A percentile compares a stretch with the other conserved stretches of the same genome.
phyloP scores from a whole-genome alignment of 768 basidiomycete species.

The Rhodocollybia butyracea region DNA sequence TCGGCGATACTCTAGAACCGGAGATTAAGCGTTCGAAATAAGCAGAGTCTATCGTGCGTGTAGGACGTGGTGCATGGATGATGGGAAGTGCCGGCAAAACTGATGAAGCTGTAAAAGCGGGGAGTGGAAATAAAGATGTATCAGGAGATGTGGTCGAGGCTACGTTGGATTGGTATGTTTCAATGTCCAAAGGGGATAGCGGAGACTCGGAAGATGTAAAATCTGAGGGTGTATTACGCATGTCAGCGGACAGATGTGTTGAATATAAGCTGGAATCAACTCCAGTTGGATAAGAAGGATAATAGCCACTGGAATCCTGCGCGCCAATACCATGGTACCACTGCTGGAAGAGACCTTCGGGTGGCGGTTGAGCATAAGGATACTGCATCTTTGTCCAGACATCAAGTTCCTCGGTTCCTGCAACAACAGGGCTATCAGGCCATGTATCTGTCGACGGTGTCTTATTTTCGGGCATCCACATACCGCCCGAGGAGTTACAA shows the following conservation, averaged over 20 bases:
- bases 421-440: neutral
- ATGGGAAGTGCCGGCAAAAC: neutral
- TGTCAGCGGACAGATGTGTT: neutral
- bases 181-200: constrained; percentile 6
- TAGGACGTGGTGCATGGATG: constrained; percentile 8
- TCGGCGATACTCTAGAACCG: neutral
- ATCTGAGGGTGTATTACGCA: constrained; percentile 8
- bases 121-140: neutral
- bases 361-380: neutral
- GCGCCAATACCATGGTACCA: neutral
- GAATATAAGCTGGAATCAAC: neutral
- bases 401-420: neutral
- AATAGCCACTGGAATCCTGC: constrained; percentile 4
- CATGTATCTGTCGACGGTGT: neutral
- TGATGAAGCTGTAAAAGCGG: neutral
- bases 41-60: neutral
- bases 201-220: constrained; percentile 8
- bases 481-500: neutral
- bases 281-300: neutral
- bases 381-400: neutral
- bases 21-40: neutral
- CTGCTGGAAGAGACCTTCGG: neutral
- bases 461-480: neutral
- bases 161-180: constrained; percentile 1
- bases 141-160: constrained; percentile 1